Conservation (phyloP, 495 filamentous ascomycete species). For the Parachaetomium inaequale region DNA sequence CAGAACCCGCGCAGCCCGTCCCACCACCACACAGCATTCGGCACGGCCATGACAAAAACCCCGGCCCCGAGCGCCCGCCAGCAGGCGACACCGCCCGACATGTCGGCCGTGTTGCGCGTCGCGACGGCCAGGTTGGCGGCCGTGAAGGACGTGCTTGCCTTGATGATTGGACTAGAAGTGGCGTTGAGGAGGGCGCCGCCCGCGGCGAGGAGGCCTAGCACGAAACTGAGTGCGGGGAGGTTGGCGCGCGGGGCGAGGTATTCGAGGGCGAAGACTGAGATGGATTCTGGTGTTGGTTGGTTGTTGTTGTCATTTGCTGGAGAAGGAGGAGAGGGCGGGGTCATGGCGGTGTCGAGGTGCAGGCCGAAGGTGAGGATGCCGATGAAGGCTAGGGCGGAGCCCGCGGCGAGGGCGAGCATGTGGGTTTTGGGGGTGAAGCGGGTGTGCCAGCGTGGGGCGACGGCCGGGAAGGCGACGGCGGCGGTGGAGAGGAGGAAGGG, state of each 20-base stretch:
- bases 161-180: slow-evolving; percentile 36
- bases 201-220: slow-evolving; percentile 41
- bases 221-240: slow-evolving; percentile 38
- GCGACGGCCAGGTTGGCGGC: slow-evolving; percentile 37
- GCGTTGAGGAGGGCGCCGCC: slow-evolving; percentile 35
- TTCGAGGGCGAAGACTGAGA: slow-evolving; percentile 25
- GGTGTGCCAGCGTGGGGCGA: slow-evolving; percentile 21
- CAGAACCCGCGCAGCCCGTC: slow-evolving; percentile 35
- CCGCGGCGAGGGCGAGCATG: slow-evolving; percentile 32
- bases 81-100: slow-evolving; percentile 36
- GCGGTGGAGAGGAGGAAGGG: slow-evolving; percentile 39
- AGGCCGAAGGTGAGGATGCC: slow-evolving; percentile 43
- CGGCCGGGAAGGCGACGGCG: slow-evolving; percentile 26
- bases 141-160: slow-evolving; percentile 42
- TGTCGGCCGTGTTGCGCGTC: slow-evolving; percentile 42
- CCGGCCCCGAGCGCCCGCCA: slow-evolving; percentile 37
- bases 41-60: slow-evolving; percentile 40
- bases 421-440: slow-evolving; percentile 30
- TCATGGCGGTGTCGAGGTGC: slow-evolving; percentile 38
- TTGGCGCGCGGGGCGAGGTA: slow-evolving; percentile 31
- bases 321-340: slow-evolving; percentile 17
- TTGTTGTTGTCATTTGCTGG: not conserved
- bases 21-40: slow-evolving; percentile 31
- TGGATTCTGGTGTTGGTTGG: not conserved
- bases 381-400: slow-evolving; percentile 36